Evolutionary conservation across 345 rosid species (phyloP).

Genomic region (Conringia planisiliqua): DNA sequence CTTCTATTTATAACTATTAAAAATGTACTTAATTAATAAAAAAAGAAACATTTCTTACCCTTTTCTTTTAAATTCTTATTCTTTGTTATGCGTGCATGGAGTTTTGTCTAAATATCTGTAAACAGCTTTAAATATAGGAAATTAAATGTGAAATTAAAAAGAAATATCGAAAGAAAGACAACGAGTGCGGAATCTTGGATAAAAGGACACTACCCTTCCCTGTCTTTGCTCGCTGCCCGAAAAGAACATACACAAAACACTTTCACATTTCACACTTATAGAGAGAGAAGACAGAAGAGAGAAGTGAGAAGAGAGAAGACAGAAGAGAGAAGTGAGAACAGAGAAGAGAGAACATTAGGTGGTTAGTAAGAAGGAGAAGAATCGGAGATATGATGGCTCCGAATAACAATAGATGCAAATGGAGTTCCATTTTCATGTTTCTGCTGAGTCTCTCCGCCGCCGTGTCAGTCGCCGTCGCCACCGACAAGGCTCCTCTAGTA

Average conservation of each 20-base stretch:
- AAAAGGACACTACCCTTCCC: constrained; percentile 41
- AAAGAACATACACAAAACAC: constrained; percentile 30
- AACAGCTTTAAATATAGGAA: constrained; percentile 23
- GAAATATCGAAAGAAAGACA: constrained; percentile 1
- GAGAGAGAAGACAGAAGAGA: constrained; percentile 13
- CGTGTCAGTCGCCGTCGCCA: constrained; percentile 36
- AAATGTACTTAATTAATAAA: background rate
- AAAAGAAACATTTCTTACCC: constrained; percentile 16
- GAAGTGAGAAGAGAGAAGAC: background rate
- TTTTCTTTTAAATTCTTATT: background rate
- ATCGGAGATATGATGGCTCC: constrained; percentile 37
- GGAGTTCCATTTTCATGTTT: constrained; percentile 40
- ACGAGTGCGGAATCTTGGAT: constrained; percentile 46
- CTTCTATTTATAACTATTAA: background rate
- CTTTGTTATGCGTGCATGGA: constrained; percentile 30
- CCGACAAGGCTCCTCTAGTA: constrained; percentile 37
- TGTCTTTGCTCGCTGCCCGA: constrained; percentile 32
- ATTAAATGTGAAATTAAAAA: constrained; percentile 14
- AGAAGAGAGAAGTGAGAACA: background rate
- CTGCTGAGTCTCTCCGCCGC: constrained; percentile 35
- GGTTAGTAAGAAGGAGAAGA: background rate
- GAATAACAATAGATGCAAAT: constrained; percentile 33
- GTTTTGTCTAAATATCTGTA: constrained; percentile 25
- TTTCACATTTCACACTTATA: constrained; percentile 25
- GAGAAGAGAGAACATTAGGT: background rate